These are phyloP conservation scores for Eucalyptus curtisii DNA, from an alignment of 345 rosid species.

Conservation along the genomic window DNA sequence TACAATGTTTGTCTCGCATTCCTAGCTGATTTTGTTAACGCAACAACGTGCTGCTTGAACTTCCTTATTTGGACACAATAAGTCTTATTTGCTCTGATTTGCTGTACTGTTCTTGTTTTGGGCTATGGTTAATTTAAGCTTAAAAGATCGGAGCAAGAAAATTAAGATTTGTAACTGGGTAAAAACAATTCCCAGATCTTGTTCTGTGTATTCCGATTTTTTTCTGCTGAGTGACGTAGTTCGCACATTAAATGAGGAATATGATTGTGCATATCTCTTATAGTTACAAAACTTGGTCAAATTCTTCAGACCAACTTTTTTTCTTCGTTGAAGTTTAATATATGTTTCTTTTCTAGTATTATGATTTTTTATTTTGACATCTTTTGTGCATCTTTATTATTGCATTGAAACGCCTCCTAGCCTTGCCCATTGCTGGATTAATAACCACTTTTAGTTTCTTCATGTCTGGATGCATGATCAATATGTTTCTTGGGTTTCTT, in stretches of 20 bases:
- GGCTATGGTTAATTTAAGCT: neutral
- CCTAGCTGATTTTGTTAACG: neutral
- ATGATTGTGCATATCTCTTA: neutral
- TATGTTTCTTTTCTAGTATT: neutral
- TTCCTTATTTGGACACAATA: neutral
- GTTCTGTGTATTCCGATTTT: neutral
- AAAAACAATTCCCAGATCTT: neutral
- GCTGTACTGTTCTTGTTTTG: neutral
- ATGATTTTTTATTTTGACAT: neutral
- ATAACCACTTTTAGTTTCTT: neutral
- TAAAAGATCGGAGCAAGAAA: neutral
- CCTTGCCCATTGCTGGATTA: neutral
- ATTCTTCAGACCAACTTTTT: neutral
- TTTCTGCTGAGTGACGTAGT: neutral
- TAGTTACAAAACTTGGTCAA: neutral
- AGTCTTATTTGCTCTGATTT: neutral
- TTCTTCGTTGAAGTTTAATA: neutral
- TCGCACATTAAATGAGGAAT: neutral
- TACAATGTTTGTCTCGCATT: conserved; percentile 39
- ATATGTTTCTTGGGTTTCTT: neutral
- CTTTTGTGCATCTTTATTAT: neutral
- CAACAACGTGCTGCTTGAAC: neutral
- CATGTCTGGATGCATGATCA: neutral
- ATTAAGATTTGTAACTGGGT: neutral
- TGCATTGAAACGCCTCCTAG: neutral